Evolutionary conservation across 495 filamentous ascomycete species (phyloP), one percentile per base, ranked within the genome.

Genomic region (Neurospora sublineolata): DNA sequence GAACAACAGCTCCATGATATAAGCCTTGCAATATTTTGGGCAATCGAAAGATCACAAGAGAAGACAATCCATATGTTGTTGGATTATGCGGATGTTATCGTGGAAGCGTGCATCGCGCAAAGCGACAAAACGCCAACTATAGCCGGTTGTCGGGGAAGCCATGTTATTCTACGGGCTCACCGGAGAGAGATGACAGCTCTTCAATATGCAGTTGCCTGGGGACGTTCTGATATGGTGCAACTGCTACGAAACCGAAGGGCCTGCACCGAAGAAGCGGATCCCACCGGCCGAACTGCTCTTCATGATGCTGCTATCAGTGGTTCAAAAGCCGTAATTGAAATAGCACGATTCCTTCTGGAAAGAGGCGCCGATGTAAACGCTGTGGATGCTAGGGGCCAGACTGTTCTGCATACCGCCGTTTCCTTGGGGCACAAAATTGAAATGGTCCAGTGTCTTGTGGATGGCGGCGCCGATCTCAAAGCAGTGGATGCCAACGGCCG

Each of bases 181-280:
- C 0, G n/a, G 18, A 3, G 3, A 1, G 41, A 18, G 7, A 3
- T 3, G 3, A 42, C 41, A 42, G 3, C 4, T n/a, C 3, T n/a
- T 42, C n/a, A n/a, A n/a, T n/a, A n/a, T n/a, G 40, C 40, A 16
- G 9, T 39, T 12, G 2, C 9, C 37, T n/a, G n/a, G n/a, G n/a
- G n/a, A n/a, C n/a, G n/a, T n/a, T n/a, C n/a, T n/a, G n/a, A n/a
- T n/a, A n/a, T n/a, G 39, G 40, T 44, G 18, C 41, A 44, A 9
- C 3, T 44, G 18, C 7, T 44, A 44, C 0, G n/a, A 4, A 8
- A n/a, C 10, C 41, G 41, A 3, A 18, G 41, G 41, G 18, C 41
- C 0, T 44, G 41, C 41, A n/a, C n/a, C 7, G 18, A 44, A 18
- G n/a, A n/a, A n/a, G n/a, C n/a, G n/a, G n/a, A n/a, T n/a, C n/a